Conservation (phyloP, 1,284 basidiomycete genomes). For the Ustilago trichophora region DNA sequence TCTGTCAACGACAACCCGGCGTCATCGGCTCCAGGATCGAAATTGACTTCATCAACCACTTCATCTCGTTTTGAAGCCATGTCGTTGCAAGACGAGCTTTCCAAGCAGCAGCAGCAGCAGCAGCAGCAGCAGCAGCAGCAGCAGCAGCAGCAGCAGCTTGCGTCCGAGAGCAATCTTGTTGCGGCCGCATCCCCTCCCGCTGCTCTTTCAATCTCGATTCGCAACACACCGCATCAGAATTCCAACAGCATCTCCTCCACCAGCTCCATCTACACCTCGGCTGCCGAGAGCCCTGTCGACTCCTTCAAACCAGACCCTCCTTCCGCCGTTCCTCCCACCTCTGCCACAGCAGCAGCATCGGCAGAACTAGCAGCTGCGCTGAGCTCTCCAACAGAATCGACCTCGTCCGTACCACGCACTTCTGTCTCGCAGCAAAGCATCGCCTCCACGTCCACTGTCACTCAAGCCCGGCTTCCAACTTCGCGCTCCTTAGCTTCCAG, state of each 20-base stretch:
- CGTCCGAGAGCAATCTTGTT: background rate
- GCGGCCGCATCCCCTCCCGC: conserved; percentile 9
- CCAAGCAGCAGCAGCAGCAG: no score
- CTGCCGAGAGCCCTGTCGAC: conserved; percentile 18
- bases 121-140: no score
- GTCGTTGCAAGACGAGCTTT: conserved; percentile 22
- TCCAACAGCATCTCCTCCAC: conserved; percentile 17
- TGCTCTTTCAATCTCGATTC: background rate
- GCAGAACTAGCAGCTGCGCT: no score
- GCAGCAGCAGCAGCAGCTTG: background rate
- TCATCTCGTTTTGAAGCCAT: conserved; percentile 21
- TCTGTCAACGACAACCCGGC: no score
- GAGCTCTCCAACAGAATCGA: background rate
- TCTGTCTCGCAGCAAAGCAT: conserved; percentile 37
- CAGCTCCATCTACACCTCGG: conserved; percentile 19
- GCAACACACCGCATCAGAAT: background rate
- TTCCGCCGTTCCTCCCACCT: background rate
- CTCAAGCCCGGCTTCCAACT: conserved; percentile 19
- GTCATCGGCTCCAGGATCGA: conserved; percentile 2
- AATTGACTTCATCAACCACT: conserved; percentile 9
- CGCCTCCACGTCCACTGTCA: conserved; percentile 34
- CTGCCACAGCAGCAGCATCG: background rate
- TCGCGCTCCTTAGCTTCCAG: conserved; percentile 13
- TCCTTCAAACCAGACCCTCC: background rate
- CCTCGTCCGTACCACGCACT: background rate